A percentile compares a stretch with the other conserved stretches of the same genome.
These are phyloP conservation scores for Aspergillus ostianus DNA, from an alignment of 495 filamentous ascomycete species.

Conservation along the genomic window DNA sequence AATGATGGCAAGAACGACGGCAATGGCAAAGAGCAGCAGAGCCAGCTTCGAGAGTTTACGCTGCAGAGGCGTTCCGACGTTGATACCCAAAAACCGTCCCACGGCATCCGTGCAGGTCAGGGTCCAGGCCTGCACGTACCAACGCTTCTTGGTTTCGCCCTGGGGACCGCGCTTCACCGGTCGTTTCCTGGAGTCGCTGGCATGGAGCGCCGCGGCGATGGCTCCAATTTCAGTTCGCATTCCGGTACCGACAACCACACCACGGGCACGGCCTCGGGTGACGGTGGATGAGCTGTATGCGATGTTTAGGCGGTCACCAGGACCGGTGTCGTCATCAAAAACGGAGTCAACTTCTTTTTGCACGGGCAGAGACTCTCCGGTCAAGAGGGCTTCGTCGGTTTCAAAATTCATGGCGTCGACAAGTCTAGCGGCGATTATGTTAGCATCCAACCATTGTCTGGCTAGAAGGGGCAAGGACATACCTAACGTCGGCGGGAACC, in stretches of 20 bases:
- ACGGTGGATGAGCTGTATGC: conserved; percentile 70
- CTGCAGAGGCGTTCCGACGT: conserved; percentile 67
- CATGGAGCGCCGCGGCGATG: conserved; percentile 63
- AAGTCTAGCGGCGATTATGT: conserved; percentile 33
- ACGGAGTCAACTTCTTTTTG: conserved; percentile 51
- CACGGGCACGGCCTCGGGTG: conserved; percentile 66
- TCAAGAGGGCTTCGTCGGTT: conserved; percentile 71
- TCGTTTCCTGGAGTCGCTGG: conserved; percentile 42
- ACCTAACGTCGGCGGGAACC: conserved; percentile 68
- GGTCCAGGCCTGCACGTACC: conserved; percentile 67
- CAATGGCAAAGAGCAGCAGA: conserved; percentile 65
- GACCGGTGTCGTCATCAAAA: conserved; percentile 51
- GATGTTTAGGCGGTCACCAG: conserved; percentile 70
- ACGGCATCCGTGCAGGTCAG: conserved; percentile 64
- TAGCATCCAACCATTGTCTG: background rate
- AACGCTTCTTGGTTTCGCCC: conserved; percentile 59
- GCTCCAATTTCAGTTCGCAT: conserved; percentile 72
- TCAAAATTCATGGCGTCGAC: conserved; percentile 70
- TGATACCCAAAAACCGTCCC: conserved; percentile 68
- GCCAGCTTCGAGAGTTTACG: conserved; percentile 69
- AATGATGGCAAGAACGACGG: conserved; percentile 66
- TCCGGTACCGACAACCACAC: conserved; percentile 68
- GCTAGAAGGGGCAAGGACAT: conserved; percentile 7
- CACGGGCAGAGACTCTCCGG: conserved; percentile 76
- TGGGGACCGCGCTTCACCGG: conserved; percentile 56